phyloP scores from a whole-genome alignment of 306 rosid genomes.

The Vicia villosa region DNA sequence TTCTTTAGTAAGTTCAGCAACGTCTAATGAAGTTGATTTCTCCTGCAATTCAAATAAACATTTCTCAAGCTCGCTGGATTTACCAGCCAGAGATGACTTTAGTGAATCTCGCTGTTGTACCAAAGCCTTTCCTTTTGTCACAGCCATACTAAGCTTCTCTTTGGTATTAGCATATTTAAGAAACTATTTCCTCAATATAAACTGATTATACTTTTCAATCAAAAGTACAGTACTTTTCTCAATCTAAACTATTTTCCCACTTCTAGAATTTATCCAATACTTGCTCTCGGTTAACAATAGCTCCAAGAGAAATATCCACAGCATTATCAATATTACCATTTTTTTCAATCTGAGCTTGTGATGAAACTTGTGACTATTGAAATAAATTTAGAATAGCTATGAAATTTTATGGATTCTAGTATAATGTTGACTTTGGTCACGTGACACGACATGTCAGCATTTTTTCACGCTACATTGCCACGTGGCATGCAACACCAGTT shows the following conservation, averaged over 20 bases:
- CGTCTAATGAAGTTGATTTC: conserved; percentile 74
- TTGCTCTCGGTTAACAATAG: conserved; percentile 56
- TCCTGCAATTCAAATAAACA: conserved; percentile 63
- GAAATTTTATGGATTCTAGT: no score
- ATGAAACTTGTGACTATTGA: conserved; percentile 43
- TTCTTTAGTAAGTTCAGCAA: conserved; percentile 66
- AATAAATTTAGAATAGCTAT: no score
- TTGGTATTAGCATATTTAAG: conserved; percentile 60
- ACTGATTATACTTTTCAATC: conserved; percentile 55
- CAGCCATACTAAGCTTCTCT: conserved; percentile 95
- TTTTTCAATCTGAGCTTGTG: conserved; percentile 48
- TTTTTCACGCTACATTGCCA: no score
- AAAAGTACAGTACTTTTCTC: conserved; percentile 61
- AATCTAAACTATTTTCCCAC: conserved; percentile 54
- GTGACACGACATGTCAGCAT: no score
- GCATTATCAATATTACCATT: conserved; percentile 48
- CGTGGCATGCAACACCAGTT: no score
- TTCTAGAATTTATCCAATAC: conserved; percentile 49
- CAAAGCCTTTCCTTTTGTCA: conserved; percentile 94
- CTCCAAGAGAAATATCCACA: conserved; percentile 58
- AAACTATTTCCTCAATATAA: no score
- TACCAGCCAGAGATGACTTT: conserved; percentile 70
- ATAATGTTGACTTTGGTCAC: no score
- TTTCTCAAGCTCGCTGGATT: conserved; percentile 69
- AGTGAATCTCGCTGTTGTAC: conserved; percentile 90